Evolutionary conservation across 345 rosid species (phyloP).

Genomic region (Lenwebbia sp.): DNA sequence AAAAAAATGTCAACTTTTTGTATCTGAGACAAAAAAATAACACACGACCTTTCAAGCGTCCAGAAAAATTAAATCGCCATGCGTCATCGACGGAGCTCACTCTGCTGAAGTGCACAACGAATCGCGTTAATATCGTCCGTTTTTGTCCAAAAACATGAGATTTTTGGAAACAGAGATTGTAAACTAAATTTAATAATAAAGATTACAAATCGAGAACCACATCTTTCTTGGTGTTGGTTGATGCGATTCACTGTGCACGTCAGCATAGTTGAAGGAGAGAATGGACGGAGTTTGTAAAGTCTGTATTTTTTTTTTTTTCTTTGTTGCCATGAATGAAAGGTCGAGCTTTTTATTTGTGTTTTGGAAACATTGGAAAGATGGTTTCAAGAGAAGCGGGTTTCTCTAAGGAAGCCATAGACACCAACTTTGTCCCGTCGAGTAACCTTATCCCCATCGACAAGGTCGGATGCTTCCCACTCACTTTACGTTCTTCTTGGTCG

Average conservation of each 20-base stretch:
- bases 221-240: not conserved
- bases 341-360: not conserved
- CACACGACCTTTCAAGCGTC: too few relatives aligned
- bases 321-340: not conserved
- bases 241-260: not conserved
- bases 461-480: not conserved
- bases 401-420: not conserved
- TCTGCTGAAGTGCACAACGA: accelerated
- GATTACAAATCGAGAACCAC: not conserved
- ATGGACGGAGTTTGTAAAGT: not conserved
- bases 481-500: not conserved
- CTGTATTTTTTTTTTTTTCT: not conserved
- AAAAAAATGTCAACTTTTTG: too few relatives aligned
- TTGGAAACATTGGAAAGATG: not conserved
- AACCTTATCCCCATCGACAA: not conserved
- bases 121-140: not conserved
- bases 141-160: not conserved
- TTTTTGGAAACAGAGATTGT: not conserved
- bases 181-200: not conserved
- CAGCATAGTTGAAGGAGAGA: too few relatives aligned
- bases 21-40: not conserved
- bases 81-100: not conserved
- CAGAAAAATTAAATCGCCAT: not conserved
- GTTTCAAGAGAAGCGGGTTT: not conserved
- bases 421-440: not conserved